A percentile compares a stretch with the other conserved stretches of the same genome.
Evolutionary conservation across 129 eudicot species (phyloP).

Genomic region (Helianthus annuus): DNA sequence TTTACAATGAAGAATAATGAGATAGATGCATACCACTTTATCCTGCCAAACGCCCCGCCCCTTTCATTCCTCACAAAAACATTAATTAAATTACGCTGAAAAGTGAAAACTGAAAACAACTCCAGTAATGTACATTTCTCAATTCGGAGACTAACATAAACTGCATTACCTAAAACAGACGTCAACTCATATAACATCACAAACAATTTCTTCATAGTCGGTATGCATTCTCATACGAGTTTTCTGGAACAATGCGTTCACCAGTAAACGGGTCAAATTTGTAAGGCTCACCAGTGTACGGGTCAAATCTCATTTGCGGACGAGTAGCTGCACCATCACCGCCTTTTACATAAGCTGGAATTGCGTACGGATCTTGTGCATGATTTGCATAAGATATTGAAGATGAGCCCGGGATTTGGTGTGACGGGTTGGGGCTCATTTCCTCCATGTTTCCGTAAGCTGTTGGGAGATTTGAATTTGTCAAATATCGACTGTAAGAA

Average conservation of each 20-base stretch:
- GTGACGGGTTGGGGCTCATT: slow-evolving; percentile 39
- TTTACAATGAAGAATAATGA: too few species aligned
- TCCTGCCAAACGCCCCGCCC: too few species aligned
- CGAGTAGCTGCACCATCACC: slow-evolving; percentile 39
- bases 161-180: slow-evolving; percentile 12
- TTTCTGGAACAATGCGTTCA: slow-evolving; percentile 71
- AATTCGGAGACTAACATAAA: slow-evolving; percentile 18
- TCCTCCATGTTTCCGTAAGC: slow-evolving; percentile 39
- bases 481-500: slow-evolving; percentile 34
- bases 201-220: slow-evolving; percentile 6
- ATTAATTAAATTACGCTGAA: not conserved
- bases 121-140: slow-evolving; percentile 39
- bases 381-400: slow-evolving; percentile 23
- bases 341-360: slow-evolving; percentile 36
- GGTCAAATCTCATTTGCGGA: slow-evolving; percentile 82
- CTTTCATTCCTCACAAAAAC: not conserved
- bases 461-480: slow-evolving; percentile 27
- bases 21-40: too few species aligned
- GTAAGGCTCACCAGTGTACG: slow-evolving; percentile 85
- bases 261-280: slow-evolving; percentile 96
- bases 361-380: slow-evolving; percentile 31
- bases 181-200: slow-evolving; percentile 13
- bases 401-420: slow-evolving; percentile 38
- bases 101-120: slow-evolving; percentile 4
- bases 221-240: slow-evolving; percentile 35